Percentiles rank a stretch among this genome's conserved stretches.
These are phyloP conservation scores for Theobroma grandiflorum DNA, from an alignment of 441 rosid genomes.

Conservation along the genomic window DNA sequence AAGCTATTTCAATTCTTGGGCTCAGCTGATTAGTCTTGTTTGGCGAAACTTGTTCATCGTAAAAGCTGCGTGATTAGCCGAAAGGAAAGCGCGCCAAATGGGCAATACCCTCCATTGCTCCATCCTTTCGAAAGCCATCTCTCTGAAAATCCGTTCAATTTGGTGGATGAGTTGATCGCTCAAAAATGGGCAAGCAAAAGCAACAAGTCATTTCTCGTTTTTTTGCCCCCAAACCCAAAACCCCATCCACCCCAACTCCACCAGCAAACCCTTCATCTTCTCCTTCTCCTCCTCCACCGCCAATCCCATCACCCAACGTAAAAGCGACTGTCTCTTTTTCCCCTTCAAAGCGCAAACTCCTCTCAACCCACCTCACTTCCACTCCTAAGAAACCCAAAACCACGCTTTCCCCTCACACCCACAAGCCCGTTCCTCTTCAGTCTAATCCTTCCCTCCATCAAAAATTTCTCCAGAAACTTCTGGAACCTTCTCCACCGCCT, in stretches of 20 bases:
- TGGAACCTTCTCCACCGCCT: slow-evolving; percentile 45
- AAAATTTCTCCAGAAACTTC: slow-evolving; percentile 56
- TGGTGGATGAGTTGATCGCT: not conserved
- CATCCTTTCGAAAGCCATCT: not conserved
- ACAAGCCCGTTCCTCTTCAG: slow-evolving; percentile 42
- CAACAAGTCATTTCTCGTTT: slow-evolving; percentile 90
- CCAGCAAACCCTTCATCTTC: slow-evolving; percentile 21
- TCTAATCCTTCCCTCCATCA: slow-evolving; percentile 50
- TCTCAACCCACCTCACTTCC: slow-evolving; percentile 55
- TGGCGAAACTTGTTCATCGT: not conserved
- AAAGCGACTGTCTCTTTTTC: slow-evolving; percentile 76
- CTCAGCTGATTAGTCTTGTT: not conserved
- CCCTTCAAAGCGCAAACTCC: slow-evolving; percentile 79
- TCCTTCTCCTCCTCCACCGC: slow-evolving; percentile 30
- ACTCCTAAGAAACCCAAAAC: slow-evolving; percentile 62
- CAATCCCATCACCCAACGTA: slow-evolving; percentile 50
- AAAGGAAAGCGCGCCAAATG: slow-evolving; percentile 28
- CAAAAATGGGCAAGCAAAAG: slow-evolving; percentile 76
- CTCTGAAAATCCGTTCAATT: not conserved
- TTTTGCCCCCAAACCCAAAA: slow-evolving; percentile 78
- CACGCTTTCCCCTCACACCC: slow-evolving; percentile 63
- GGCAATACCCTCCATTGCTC: not conserved
- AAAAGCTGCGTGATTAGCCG: not conserved
- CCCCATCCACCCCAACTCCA: slow-evolving; percentile 30
- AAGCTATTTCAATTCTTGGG: not conserved